Base-by-base conservation (phyloP, 2,329 filamentous ascomycete genomes). In the Coniochaeta sp. region DNA sequence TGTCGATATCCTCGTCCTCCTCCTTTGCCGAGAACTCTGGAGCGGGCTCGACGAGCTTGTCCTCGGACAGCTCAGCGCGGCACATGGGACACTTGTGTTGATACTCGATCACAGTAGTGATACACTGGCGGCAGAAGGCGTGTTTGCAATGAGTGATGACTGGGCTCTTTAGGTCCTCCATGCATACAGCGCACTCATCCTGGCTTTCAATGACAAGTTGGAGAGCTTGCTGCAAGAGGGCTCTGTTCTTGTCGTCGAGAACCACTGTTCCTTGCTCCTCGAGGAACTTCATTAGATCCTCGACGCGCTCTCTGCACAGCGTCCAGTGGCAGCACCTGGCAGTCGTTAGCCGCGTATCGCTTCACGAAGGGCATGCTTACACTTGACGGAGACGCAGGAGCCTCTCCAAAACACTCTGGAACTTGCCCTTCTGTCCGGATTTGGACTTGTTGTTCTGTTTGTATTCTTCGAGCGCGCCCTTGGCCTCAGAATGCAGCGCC, bases 81-180 rank as follows among this genome's bases (percentile, higher is more conserved):
- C 91, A 95, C 78, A 95, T 85, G 0, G 91, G 91, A 55, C 91
- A 96, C 65, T 86, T 90, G 51, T 85, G 78, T 62, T 94, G 89
- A 1, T 81, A 75, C 51, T 87, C 79, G 53, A 95, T 86, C 48
- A 87, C 86, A 56, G 81, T 80, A 50, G 82, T 74, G 55, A 96
- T 90, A 64, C 91, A 96, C 4, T 72, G 69, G 20, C 73, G 75
- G 58, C 90, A 91, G 66, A 91, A 96, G 1, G 83, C 75, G 65
- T 96, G 91, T 24, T 87, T 89, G 68, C 91, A 96, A 47, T 84
- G 81, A 1, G 90, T 95, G 60, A 96, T 95, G 50, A 94, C 82
- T 0, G 91, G 89, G 3, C 80, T 72, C 24, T 82, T 81, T 3
- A 92, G 74, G 0, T 74, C 71, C 27, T 95, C 89, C 28, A 91